Base-by-base conservation (phyloP, 2,329 filamentous ascomycete species). In the Nemania sp. region DNA sequence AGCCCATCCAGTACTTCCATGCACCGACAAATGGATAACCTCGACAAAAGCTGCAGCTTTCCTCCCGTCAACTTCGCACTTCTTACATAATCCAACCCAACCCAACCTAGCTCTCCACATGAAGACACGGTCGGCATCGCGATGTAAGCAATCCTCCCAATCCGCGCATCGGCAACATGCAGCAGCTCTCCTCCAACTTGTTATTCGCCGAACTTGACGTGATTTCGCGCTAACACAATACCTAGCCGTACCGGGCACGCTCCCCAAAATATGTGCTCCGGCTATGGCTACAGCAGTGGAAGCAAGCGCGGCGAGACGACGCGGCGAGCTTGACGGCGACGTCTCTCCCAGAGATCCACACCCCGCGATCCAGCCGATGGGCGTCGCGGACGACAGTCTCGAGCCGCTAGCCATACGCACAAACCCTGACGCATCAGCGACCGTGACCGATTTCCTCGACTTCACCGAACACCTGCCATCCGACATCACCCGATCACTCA, bases 361-460 rank as follows among this genome's bases (percentile, higher is more conserved):
- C 53, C 40, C 42, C 23, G 48, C 48, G 26, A 42, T 51, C 7
- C 48, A 48, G 22, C 48, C 52, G 12, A 55, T 53, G 6, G 26
- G 49, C 14, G 62, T 68, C 15, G 57, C 69, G 26, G 71, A 68
- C 55, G 74, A 72, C 59, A 62, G 68, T 5, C 71, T 79, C 52
- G 72, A 72, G 52, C 70, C 77, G 1, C 73, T 82, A 57, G 74
- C 76, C 53, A 73, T 80, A 67, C 80, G 80, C 61, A 77, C 78
- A 48, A 84, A 88, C 59, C 84, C 84, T 5, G 85, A 88, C 73
- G 83, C 83, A 22, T 83, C 87, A 63, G 83, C 85, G 6, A 86
- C 84, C n/a, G 80, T 87, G 15, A 86, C 82, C 55, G 84, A 88
- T 69, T 88, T 86, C 66, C 80, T 88, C 68, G 84, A 88, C 67